These are phyloP conservation scores for Spinacia oleracea DNA, from an alignment of 179 eudicot genomes.

Conservation along the genomic window DNA sequence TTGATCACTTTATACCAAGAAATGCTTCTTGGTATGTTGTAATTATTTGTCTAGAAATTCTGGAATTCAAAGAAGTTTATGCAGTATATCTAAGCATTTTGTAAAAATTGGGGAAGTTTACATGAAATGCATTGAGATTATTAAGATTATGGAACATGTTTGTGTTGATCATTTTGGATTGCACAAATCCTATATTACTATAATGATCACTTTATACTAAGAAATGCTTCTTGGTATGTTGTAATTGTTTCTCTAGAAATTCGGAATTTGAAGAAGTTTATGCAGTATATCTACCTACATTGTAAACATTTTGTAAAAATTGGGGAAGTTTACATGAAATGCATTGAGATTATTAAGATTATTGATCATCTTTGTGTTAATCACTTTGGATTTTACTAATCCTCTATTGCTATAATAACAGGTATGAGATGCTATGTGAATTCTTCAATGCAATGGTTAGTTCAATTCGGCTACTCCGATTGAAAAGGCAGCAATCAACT, in stretches of 20 bases:
- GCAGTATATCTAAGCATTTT: not conserved
- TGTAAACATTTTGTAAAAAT: not conserved
- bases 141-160: too few relatives aligned
- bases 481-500: conserved; percentile 42
- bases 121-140: too few relatives aligned
- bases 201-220: too few relatives aligned
- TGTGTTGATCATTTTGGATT: not conserved
- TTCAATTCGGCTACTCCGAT: conserved; percentile 56
- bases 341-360: not conserved
- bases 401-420: conserved; percentile 23
- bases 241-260: too few relatives aligned
- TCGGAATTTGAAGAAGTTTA: not conserved
- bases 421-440: conserved; percentile 58
- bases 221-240: too few relatives aligned
- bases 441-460: conserved; percentile 68
- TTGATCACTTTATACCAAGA: too few relatives aligned
- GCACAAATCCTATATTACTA: not conserved
- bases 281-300: not conserved
- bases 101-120: too few relatives aligned
- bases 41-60: too few relatives aligned
- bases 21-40: too few relatives aligned
- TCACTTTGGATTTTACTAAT: not conserved
- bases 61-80: not conserved
- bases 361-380: not conserved
- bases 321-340: too few relatives aligned